These are phyloP conservation scores for Pestalotiopsis sp. DNA, from an alignment of 2,329 filamentous ascomycete species.

Conservation along the genomic window DNA sequence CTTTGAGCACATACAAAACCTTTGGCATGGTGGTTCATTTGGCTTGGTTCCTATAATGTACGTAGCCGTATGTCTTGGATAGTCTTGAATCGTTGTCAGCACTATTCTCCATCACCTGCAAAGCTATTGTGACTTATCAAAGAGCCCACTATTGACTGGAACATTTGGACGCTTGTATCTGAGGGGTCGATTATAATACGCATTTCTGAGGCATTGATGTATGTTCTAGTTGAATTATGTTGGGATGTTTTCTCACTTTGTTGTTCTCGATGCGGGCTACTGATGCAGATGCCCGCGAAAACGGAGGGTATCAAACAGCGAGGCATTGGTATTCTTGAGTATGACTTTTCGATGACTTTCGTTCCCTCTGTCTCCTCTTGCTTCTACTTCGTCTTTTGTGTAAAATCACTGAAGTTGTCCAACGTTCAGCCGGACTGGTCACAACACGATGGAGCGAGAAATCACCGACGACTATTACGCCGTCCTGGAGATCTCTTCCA, in stretches of 20 bases:
- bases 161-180: no score
- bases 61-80: background rate
- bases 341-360: background rate
- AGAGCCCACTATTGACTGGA: background rate
- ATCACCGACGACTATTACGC: constrained; percentile 8
- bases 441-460: background rate
- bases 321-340: background rate
- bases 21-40: background rate
- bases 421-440: no score
- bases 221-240: background rate
- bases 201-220: background rate
- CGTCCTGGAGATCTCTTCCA: background rate
- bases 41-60: background rate
- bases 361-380: background rate
- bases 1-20: background rate
- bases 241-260: background rate
- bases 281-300: background rate
- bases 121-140: background rate
- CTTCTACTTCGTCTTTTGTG: background rate
- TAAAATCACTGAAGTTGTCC: background rate
- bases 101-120: background rate
- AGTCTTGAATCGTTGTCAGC: background rate
- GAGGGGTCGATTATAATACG: no score
- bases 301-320: background rate
- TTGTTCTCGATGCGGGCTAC: background rate